These are phyloP conservation scores for Vinca minor DNA, from an alignment of 257 asterid species.

Conservation along the genomic window DNA sequence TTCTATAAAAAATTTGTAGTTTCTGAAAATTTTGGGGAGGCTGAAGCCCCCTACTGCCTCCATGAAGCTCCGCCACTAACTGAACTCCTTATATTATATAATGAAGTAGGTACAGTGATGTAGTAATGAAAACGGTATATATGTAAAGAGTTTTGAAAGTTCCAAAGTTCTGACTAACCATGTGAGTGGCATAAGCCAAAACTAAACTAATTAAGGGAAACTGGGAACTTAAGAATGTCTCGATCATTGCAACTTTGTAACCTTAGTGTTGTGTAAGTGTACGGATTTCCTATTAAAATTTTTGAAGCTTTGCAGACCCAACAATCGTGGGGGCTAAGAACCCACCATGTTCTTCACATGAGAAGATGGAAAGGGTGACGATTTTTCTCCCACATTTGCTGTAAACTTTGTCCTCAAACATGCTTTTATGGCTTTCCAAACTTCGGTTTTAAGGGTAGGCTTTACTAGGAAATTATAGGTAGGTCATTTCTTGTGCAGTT, in stretches of 20 bases:
- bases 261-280: conserved; percentile 13
- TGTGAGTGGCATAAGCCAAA: conserved; percentile 17
- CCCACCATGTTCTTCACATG: conserved; percentile 35
- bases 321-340: conserved; percentile 25
- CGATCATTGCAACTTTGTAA: conserved; percentile 15
- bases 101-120: too few relatives aligned
- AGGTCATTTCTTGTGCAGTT: too few relatives aligned
- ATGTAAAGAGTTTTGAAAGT: conserved; percentile 7
- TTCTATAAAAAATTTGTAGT: too few relatives aligned
- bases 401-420: conserved; percentile 9
- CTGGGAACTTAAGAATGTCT: conserved; percentile 25
- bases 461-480: too few relatives aligned
- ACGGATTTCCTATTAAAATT: conserved; percentile 8
- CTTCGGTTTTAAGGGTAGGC: too few relatives aligned
- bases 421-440: neutral
- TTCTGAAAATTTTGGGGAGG: too few relatives aligned
- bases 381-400: conserved; percentile 1
- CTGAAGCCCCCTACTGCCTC: too few relatives aligned
- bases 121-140: too few relatives aligned
- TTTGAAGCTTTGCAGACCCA: conserved; percentile 17
- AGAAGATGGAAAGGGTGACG: conserved; percentile 16
- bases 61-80: too few relatives aligned
- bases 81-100: neutral
- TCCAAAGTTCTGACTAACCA: conserved; percentile 18
- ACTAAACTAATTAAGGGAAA: neutral